A percentile compares a stretch with the other conserved stretches of the same genome.
These are phyloP conservation scores for Domatiomyces catenatus DNA, from an alignment of 2,329 filamentous ascomycete species.

Conservation along the genomic window DNA sequence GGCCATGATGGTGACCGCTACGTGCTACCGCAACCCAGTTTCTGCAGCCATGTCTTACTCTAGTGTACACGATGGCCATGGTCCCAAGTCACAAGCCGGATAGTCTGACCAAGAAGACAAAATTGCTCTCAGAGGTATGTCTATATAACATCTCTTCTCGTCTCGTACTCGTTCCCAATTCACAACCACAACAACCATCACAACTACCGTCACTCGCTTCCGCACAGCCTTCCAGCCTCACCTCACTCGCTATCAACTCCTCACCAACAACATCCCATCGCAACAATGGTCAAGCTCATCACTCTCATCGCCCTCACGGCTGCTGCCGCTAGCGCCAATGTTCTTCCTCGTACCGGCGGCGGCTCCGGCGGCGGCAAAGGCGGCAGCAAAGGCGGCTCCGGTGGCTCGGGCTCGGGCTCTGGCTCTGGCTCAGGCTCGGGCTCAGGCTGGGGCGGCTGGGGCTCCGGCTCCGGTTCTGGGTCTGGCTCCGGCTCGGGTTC, in stretches of 20 bases:
- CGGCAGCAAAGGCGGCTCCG: no score
- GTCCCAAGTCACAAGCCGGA: neutral
- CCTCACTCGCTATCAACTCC: neutral
- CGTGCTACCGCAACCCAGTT: neutral
- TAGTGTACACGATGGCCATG: neutral
- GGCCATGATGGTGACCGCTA: neutral
- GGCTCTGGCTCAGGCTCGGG: no score
- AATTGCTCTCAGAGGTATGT: neutral
- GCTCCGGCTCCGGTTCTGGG: no score
- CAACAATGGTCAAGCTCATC: neutral
- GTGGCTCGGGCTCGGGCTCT: no score
- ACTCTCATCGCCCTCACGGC: neutral
- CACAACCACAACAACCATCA: neutral
- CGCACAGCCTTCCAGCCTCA: neutral
- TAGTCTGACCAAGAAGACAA: no score
- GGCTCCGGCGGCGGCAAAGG: no score
- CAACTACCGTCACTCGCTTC: neutral
- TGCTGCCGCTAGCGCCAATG: neutral
- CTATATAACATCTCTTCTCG: neutral
- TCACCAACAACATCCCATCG: neutral
- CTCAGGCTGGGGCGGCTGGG: no score
- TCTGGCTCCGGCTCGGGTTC: no score
- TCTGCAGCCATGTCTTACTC: neutral
- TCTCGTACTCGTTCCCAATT: neutral
- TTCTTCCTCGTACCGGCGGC: neutral